phyloP scores from a whole-genome alignment of 306 rosid species.

The Vigna nakashimae region DNA sequence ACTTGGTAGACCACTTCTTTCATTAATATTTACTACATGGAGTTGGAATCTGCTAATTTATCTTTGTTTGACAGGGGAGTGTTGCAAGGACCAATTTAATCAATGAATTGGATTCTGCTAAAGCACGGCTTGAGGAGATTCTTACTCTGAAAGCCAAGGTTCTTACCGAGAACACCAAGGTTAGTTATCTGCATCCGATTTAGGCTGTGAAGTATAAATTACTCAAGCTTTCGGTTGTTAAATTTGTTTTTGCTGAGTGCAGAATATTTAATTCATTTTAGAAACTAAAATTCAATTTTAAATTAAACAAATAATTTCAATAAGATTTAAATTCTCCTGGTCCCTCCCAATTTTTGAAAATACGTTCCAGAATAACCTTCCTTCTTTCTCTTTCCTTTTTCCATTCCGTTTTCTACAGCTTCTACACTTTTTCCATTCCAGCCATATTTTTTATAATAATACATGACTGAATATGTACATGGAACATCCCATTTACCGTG shows the following conservation, averaged over 20 bases:
- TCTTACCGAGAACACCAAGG: conserved; percentile 68
- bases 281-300: background rate
- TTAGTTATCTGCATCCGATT: conserved; percentile 43
- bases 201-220: conserved; percentile 32
- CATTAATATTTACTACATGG: conserved; percentile 25
- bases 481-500: conserved; percentile 9
- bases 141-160: conserved; percentile 60
- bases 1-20: conserved; percentile 55
- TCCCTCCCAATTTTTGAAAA: conserved; percentile 5
- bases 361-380: conserved; percentile 13
- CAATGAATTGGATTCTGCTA: conserved; percentile 69
- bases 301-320: background rate
- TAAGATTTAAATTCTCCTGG: conserved; percentile 9
- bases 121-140: conserved; percentile 69
- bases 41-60: conserved; percentile 41
- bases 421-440: conserved; percentile 7
- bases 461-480: conserved; percentile 10
- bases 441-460: background rate
- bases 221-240: conserved; percentile 5
- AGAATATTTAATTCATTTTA: conserved; percentile 11
- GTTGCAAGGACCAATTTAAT: conserved; percentile 56
- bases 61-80: conserved; percentile 60
- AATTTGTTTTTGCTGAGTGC: conserved; percentile 19
- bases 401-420: background rate
- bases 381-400: conserved; percentile 22